Percentiles rank a stretch among this genome's conserved stretches.
phyloP scores from a whole-genome alignment of 202 grass and related monocot species.

The Zoysia matrella region DNA sequence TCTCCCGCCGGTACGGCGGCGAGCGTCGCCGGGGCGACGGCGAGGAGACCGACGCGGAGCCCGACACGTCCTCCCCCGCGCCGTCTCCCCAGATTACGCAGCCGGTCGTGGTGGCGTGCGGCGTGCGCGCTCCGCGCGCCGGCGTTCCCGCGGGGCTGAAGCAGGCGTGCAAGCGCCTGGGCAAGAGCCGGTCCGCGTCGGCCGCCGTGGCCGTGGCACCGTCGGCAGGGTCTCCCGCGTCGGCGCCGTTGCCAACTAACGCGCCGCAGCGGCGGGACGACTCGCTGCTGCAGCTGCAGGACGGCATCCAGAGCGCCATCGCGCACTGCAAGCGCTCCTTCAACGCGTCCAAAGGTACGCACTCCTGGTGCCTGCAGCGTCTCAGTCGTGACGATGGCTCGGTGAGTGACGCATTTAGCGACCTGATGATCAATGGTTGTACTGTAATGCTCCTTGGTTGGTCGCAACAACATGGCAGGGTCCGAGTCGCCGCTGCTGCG shows the following conservation, averaged over 20 bases:
- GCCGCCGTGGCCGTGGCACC: constrained; percentile 61
- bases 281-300: constrained; percentile 82
- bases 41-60: constrained; percentile 65
- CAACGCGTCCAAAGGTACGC: constrained; percentile 65
- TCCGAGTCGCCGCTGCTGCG: constrained; percentile 63
- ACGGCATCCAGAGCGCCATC: constrained; percentile 95
- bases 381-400: no score
- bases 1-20: constrained; percentile 3
- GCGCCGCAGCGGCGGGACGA: constrained; percentile 68
- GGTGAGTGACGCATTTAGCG: no score
- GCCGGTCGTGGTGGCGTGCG: constrained; percentile 57
- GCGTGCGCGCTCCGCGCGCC: constrained; percentile 65
- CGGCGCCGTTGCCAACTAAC: neutral
- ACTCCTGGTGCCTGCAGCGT: no score
- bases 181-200: constrained; percentile 89
- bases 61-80: constrained; percentile 14
- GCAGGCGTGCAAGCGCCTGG: constrained; percentile 83
- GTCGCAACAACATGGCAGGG: constrained; percentile 23
- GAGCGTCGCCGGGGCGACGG: constrained; percentile 16
- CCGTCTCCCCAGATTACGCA: constrained; percentile 4
- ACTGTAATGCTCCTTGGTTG: no score
- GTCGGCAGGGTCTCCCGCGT: neutral
- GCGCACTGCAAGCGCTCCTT: constrained; percentile 94
- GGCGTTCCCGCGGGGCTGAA: constrained; percentile 76
- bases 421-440: no score